phyloP scores from a whole-genome alignment of 768 basidiomycete genomes.

The Rhodotorula diobovata region DNA sequence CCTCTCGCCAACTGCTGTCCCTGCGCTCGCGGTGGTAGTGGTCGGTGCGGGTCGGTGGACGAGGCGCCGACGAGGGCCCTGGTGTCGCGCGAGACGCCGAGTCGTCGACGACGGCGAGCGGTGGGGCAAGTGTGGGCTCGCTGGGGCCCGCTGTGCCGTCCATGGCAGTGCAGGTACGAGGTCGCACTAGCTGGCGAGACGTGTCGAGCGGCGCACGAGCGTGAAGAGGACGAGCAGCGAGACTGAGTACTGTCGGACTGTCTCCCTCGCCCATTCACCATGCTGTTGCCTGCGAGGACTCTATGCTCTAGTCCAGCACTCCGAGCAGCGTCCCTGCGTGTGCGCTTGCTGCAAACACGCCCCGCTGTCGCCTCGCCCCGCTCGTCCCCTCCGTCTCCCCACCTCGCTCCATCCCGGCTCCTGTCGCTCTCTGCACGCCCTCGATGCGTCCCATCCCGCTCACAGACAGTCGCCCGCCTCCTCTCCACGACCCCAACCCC shows the following conservation, averaged over 20 bases:
- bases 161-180: too few relatives aligned
- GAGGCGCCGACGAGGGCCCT: not conserved
- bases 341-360: not conserved
- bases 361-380: not conserved
- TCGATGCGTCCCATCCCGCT: not conserved
- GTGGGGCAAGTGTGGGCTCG: not conserved
- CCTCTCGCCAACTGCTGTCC: slow-evolving; percentile 19
- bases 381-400: not conserved
- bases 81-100: too few relatives aligned
- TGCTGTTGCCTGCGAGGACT: not conserved
- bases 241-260: too few relatives aligned
- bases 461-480: not conserved
- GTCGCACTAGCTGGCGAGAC: too few relatives aligned
- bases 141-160: not conserved
- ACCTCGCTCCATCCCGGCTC: not conserved
- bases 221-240: too few relatives aligned
- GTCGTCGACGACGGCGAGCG: not conserved
- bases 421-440: not conserved
- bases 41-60: not conserved
- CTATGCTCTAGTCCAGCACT: not conserved
- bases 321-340: not conserved
- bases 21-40: not conserved
- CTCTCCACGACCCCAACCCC: not conserved
- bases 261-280: too few relatives aligned
- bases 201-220: too few relatives aligned